Conservation (phyloP, 768 basidiomycete species). For the Leccinum ochraceum region DNA sequence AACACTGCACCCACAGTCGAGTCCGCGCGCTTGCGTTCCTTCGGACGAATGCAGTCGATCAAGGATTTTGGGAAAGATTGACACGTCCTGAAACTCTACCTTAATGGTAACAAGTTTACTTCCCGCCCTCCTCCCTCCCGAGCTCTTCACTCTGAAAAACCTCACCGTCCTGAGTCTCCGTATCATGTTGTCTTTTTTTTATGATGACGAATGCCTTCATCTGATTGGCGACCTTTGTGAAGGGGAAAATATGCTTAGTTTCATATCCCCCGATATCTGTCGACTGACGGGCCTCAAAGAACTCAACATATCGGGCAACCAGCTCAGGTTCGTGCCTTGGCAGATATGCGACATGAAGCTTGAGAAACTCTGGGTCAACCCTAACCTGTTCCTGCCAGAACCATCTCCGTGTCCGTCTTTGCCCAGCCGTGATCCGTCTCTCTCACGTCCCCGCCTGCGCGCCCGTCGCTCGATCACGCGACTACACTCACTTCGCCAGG, state of each 20-base stretch:
- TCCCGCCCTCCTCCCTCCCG: constrained; percentile 44
- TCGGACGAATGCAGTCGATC: constrained; percentile 30
- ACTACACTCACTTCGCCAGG: not conserved
- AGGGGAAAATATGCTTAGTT: constrained; percentile 60
- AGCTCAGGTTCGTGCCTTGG: constrained; percentile 58
- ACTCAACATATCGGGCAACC: constrained; percentile 63
- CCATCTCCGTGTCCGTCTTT: constrained; percentile 12
- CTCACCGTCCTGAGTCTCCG: constrained; percentile 65
- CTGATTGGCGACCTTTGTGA: not conserved
- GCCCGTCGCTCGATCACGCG: too few species aligned
- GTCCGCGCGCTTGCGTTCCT: constrained; percentile 22
- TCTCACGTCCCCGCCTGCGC: too few species aligned
- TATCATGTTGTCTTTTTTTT: constrained; percentile 36
- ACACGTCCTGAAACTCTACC: constrained; percentile 56
- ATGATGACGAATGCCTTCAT: not conserved
- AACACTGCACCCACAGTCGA: constrained; percentile 34
- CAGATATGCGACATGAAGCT: constrained; percentile 65
- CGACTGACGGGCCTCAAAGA: constrained; percentile 53
- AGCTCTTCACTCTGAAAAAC: constrained; percentile 56
- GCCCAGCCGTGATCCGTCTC: constrained; percentile 11
- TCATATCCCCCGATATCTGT: constrained; percentile 64
- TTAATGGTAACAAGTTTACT: constrained; percentile 54
- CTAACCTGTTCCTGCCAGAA: constrained; percentile 57
- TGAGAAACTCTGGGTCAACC: constrained; percentile 45
- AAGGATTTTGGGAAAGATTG: constrained; percentile 40